Evolutionary conservation across 1,139 yeast species (phyloP).

Genomic region (Yamadazyma dendronema): DNA sequence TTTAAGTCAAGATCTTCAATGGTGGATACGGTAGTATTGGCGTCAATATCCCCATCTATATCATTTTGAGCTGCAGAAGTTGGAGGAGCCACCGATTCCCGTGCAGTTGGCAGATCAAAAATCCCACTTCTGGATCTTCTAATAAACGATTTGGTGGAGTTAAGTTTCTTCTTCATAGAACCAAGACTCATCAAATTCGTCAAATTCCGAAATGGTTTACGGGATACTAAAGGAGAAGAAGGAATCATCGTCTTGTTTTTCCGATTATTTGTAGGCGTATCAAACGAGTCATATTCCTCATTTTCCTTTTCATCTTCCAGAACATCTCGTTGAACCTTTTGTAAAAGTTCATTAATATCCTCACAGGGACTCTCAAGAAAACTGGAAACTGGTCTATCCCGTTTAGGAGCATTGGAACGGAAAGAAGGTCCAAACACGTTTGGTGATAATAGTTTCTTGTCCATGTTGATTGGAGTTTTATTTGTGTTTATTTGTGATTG

Average conservation of each 20-base stretch:
- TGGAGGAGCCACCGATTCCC: no score
- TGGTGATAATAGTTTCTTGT: conserved; percentile 12
- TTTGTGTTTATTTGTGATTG: no score
- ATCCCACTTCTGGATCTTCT: conserved; percentile 1
- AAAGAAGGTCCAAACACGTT: conserved; percentile 3
- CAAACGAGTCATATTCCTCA: conserved; percentile 5
- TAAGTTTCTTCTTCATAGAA: conserved; percentile 15
- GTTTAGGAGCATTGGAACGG: conserved; percentile 13
- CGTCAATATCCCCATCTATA: conserved; percentile 14
- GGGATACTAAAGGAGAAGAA: conserved; percentile 12
- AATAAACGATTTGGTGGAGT: conserved; percentile 15
- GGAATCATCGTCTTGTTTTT: conserved; percentile 9
- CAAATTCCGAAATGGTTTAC: conserved; percentile 28
- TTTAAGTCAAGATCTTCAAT: conserved; percentile 13
- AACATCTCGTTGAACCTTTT: conserved; percentile 8
- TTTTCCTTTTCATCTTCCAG: conserved; percentile 5
- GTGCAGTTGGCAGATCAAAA: background rate
- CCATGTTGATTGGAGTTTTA: conserved; percentile 5
- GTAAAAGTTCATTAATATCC: conserved; percentile 10
- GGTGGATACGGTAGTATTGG: conserved; percentile 15
- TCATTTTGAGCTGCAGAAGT: conserved; percentile 3
- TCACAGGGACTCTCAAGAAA: conserved; percentile 33
- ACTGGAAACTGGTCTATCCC: conserved; percentile 30
- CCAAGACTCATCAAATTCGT: conserved; percentile 20
- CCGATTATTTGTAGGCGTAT: conserved; percentile 13